These are phyloP conservation scores for Amaranthus cruentus DNA, from an alignment of 148 eudicot genomes.

Conservation along the genomic window DNA sequence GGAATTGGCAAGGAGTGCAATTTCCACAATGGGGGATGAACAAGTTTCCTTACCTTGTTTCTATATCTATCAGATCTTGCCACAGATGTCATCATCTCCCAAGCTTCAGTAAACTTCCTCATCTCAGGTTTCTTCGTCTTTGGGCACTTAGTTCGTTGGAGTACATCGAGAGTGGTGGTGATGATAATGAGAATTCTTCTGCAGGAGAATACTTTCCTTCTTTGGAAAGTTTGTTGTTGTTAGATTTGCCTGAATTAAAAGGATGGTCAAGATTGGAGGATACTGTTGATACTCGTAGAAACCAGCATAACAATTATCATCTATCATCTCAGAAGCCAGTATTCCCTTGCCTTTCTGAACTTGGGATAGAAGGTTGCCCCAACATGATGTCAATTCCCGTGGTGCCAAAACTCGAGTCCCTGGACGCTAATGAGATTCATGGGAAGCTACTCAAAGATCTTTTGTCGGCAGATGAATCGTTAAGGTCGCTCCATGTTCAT, in stretches of 20 bases:
- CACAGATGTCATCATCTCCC: constrained; percentile 8
- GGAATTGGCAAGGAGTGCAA: neutral
- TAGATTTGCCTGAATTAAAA: neutral
- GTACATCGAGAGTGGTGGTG: constrained; percentile 1
- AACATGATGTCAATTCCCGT: constrained; percentile 13
- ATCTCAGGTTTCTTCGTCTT: constrained; percentile 10
- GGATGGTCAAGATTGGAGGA: constrained; percentile 8
- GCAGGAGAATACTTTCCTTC: constrained; percentile 3
- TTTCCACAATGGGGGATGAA: constrained; percentile 7
- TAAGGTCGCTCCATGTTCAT: neutral
- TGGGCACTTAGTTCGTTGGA: constrained; percentile 2
- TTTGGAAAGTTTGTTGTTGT: neutral
- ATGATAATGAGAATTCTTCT: neutral
- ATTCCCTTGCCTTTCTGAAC: constrained; percentile 12
- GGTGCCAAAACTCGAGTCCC: constrained; percentile 12
- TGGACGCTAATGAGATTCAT: neutral
- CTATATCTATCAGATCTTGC: neutral
- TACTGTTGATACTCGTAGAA: neutral
- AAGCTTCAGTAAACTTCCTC: constrained; percentile 15
- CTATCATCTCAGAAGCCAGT: neutral
- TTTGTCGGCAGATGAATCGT: neutral
- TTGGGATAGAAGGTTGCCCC: constrained; percentile 2
- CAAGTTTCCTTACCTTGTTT: constrained; percentile 9
- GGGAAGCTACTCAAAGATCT: constrained; percentile 15
- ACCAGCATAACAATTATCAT: neutral